phyloP scores from a whole-genome alignment of 306 rosid genomes.

The Ziziphus jujuba region DNA sequence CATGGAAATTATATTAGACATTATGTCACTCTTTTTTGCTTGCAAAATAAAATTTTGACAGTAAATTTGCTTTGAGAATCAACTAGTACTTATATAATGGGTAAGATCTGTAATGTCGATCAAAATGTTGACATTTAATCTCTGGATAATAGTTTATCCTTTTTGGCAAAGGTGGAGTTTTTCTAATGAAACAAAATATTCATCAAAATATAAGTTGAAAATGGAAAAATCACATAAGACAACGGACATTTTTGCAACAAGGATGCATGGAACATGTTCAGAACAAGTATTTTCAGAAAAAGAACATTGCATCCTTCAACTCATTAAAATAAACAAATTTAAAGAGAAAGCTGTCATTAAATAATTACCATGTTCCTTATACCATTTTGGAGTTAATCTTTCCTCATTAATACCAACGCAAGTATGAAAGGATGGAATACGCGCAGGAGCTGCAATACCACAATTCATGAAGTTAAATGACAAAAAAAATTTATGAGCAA shows the following conservation, averaged over 20 bases:
- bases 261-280: constrained; percentile 16
- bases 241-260: background rate
- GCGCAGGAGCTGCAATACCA: constrained; percentile 65
- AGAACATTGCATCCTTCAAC: constrained; percentile 4
- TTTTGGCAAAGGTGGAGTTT: no score
- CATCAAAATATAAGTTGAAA: background rate
- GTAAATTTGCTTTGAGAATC: background rate
- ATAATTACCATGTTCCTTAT: constrained; percentile 85
- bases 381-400: constrained; percentile 94
- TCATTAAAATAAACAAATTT: background rate
- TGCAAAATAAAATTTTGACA: background rate
- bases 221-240: constrained; percentile 4
- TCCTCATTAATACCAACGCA: constrained; percentile 96
- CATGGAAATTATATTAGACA: background rate
- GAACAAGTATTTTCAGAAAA: constrained; percentile 8
- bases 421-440: constrained; percentile 95
- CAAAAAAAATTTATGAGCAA: background rate
- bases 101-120: no score
- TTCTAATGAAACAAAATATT: no score
- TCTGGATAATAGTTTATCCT: no score
- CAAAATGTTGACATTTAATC: no score
- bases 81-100: no score
- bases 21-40: background rate
- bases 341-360: constrained; percentile 14
- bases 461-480: constrained; percentile 26